A percentile compares a stretch with the other conserved stretches of the same genome.
These are phyloP conservation scores for Puccinia coronata DNA, from an alignment of 1,284 basidiomycete species.

Conservation along the genomic window DNA sequence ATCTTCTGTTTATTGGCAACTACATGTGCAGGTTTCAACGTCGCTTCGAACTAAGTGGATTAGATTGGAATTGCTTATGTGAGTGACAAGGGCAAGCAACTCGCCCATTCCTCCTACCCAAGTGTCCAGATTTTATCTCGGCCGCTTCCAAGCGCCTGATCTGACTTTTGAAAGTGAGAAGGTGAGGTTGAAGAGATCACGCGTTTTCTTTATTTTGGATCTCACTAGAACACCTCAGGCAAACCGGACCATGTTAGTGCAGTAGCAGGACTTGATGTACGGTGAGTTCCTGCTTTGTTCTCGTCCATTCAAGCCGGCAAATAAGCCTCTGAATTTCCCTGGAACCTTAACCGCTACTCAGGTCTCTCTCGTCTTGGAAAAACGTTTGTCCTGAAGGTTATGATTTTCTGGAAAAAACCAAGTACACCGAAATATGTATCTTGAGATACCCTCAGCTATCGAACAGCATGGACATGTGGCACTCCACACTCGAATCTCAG, in stretches of 20 bases:
- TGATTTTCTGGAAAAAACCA: too few species aligned
- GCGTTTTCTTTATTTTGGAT: slow-evolving; percentile 88
- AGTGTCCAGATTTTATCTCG: not conserved
- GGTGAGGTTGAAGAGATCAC: slow-evolving; percentile 89
- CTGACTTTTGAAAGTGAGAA: slow-evolving; percentile 69
- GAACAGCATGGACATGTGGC: too few species aligned
- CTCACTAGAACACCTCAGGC: slow-evolving; percentile 90
- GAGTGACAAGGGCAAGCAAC: slow-evolving; percentile 49
- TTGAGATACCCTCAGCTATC: too few species aligned
- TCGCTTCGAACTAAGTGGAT: slow-evolving; percentile 57
- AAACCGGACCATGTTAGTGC: slow-evolving; percentile 93
- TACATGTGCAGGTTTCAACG: slow-evolving; percentile 57
- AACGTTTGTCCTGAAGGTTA: too few species aligned
- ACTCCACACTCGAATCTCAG: too few species aligned
- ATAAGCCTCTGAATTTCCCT: too few species aligned
- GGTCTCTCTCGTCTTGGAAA: too few species aligned
- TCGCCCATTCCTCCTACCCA: not conserved
- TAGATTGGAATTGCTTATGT: slow-evolving; percentile 55
- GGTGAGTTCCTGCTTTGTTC: not conserved
- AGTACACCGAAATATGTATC: too few species aligned
- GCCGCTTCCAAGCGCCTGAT: not conserved
- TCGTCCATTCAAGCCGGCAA: not conserved
- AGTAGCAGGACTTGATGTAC: slow-evolving; percentile 78
- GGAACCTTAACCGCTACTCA: too few species aligned
- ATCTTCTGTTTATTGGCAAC: slow-evolving; percentile 57